These are phyloP conservation scores for Phytopythium ostracodes DNA, from an alignment of 352 stramenopile species.

Conservation along the genomic window DNA sequence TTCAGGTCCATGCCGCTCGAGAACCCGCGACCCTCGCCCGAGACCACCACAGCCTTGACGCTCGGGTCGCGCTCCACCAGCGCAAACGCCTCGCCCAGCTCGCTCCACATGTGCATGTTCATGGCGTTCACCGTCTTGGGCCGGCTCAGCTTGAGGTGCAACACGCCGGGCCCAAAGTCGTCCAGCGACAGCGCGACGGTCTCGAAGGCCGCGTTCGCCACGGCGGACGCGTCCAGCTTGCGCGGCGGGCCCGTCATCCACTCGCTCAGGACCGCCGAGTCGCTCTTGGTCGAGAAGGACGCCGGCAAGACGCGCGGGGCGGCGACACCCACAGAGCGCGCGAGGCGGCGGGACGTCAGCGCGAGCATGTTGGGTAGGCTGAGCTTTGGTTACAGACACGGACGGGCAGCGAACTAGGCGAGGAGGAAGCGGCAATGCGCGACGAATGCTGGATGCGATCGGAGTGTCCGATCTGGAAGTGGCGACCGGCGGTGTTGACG, in stretches of 20 bases:
- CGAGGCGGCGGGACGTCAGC: background rate
- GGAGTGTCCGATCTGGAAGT: too few relatives aligned
- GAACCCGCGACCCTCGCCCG: slow-evolving; percentile 75
- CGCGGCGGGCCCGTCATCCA: slow-evolving; percentile 52
- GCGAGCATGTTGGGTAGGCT: slow-evolving; percentile 2
- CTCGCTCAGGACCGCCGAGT: slow-evolving; percentile 38
- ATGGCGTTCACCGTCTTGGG: slow-evolving; percentile 85
- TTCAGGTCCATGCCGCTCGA: slow-evolving; percentile 88
- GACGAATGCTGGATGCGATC: too few relatives aligned
- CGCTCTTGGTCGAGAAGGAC: slow-evolving; percentile 23
- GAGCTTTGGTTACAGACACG: background rate
- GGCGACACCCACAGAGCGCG: background rate
- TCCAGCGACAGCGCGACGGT: slow-evolving; percentile 41
- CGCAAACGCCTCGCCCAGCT: slow-evolving; percentile 67
- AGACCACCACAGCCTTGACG: slow-evolving; percentile 76
- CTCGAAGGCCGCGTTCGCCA: slow-evolving; percentile 39
- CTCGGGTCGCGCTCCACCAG: slow-evolving; percentile 56
- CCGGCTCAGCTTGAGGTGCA: slow-evolving; percentile 79
- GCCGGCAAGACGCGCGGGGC: background rate
- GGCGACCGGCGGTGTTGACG: background rate
- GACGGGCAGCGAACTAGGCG: background rate
- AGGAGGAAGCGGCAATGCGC: background rate
- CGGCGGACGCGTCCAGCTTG: slow-evolving; percentile 23
- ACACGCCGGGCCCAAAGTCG: slow-evolving; percentile 41
- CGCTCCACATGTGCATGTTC: slow-evolving; percentile 89